Evolutionary conservation across 768 basidiomycete species (phyloP).

Genomic region (Amanita polypyramis): DNA sequence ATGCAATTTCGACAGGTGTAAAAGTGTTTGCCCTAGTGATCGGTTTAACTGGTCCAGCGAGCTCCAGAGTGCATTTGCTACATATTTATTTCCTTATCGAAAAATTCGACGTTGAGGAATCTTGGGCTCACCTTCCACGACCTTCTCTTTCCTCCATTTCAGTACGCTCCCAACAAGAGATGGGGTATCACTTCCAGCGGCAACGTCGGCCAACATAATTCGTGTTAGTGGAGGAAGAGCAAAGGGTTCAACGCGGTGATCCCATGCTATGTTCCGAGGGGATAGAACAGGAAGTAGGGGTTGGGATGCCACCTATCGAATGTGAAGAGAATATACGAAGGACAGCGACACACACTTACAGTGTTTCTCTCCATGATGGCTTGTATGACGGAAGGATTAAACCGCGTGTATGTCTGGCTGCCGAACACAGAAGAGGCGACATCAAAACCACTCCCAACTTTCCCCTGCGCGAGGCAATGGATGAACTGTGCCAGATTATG

Average conservation of each 20-base stretch:
- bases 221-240: constrained; percentile 75
- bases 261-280: constrained; percentile 64
- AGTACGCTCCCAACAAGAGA: constrained; percentile 87
- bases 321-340: not conserved
- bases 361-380: constrained; percentile 49
- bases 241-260: constrained; percentile 58
- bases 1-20: constrained; percentile 39
- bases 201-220: constrained; percentile 89
- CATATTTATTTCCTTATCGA: not conserved
- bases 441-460: constrained; percentile 97
- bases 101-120: not conserved
- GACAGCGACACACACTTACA: constrained; percentile 20
- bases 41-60: constrained; percentile 53
- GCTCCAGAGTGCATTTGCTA: constrained; percentile 60
- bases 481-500: constrained; percentile 94
- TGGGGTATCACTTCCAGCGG: constrained; percentile 93
- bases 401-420: constrained; percentile 87
- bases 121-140: constrained; percentile 34
- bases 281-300: constrained; percentile 44
- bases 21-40: constrained; percentile 41
- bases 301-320: constrained; percentile 14
- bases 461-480: constrained; percentile 95
- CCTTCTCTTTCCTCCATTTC: constrained; percentile 71
- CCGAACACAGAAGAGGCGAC: constrained; percentile 91
- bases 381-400: constrained; percentile 62